A percentile compares a stretch with the other conserved stretches of the same genome.
These are phyloP conservation scores for Lotus japonicus DNA, from an alignment of 306 rosid species.

Conservation along the genomic window DNA sequence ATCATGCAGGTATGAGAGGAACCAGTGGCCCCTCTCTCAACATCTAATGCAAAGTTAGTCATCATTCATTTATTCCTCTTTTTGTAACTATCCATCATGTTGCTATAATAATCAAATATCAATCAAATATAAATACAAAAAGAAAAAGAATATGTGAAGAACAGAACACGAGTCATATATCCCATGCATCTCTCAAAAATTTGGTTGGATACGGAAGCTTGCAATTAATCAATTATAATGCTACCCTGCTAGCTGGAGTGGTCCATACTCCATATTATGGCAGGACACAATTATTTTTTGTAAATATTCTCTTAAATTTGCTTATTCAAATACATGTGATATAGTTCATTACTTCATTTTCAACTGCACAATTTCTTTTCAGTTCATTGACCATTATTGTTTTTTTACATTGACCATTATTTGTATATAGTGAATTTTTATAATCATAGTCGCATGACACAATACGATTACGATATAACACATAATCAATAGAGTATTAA, in stretches of 20 bases:
- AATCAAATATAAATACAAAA: not conserved
- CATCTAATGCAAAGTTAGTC: not conserved
- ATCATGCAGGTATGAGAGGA: not conserved
- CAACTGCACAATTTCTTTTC: no score
- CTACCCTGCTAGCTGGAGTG: not conserved
- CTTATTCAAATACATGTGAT: no score
- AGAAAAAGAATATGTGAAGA: not conserved
- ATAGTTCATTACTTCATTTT: no score
- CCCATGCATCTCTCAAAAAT: not conserved
- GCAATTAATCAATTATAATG: slow-evolving; percentile 7
- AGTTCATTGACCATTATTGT: no score
- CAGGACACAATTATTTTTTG: no score
- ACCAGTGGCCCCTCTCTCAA: not conserved
- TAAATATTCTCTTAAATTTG: no score
- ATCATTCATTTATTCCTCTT: slow-evolving; percentile 4
- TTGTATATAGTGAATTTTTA: no score
- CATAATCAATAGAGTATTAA: no score
- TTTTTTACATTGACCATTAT: no score
- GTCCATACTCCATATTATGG: not conserved
- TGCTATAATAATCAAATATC: not conserved
- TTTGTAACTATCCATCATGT: not conserved
- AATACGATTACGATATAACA: no score
- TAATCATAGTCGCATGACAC: no score
- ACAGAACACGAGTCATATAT: not conserved
- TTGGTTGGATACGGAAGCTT: not conserved